These are phyloP conservation scores for Coemansia sp. DNA, from an alignment of 192 early-diverging fungal genomes.

Conservation along the genomic window DNA sequence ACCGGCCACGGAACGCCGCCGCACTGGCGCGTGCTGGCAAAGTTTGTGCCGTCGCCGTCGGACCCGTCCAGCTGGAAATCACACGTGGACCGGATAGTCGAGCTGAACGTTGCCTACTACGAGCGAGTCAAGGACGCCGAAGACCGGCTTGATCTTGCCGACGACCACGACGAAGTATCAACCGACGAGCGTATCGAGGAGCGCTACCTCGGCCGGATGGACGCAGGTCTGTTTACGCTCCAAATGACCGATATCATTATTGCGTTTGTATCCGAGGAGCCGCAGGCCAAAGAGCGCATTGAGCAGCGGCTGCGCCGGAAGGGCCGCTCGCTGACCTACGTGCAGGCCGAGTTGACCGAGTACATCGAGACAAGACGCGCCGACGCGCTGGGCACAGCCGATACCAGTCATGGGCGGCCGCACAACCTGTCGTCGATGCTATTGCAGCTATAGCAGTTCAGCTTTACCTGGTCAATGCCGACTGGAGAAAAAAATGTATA, in stretches of 20 bases:
- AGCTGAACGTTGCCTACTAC: slow-evolving; percentile 67
- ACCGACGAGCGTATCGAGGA: slow-evolving; percentile 43
- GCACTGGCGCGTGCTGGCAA: slow-evolving; percentile 69
- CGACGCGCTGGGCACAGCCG: slow-evolving; percentile 1
- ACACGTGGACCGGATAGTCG: slow-evolving; percentile 78
- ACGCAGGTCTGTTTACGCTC: slow-evolving; percentile 76
- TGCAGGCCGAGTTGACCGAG: slow-evolving; percentile 26
- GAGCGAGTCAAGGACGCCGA: slow-evolving; percentile 59
- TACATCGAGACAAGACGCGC: slow-evolving; percentile 13
- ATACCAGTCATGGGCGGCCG: not conserved
- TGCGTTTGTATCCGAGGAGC: slow-evolving; percentile 60
- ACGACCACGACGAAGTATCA: slow-evolving; percentile 53
- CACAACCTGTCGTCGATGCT: not conserved
- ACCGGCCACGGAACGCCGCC: slow-evolving; percentile 56
- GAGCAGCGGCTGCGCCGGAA: slow-evolving; percentile 26
- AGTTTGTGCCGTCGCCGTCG: slow-evolving; percentile 60
- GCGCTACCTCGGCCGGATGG: slow-evolving; percentile 63
- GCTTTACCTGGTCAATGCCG: not conserved
- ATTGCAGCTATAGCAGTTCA: not conserved
- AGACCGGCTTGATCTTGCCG: slow-evolving; percentile 45
- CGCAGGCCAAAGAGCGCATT: slow-evolving; percentile 7
- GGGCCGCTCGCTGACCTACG: slow-evolving; percentile 18
- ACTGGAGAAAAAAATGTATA: not conserved
- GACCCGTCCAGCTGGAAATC: slow-evolving; percentile 65
- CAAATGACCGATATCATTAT: slow-evolving; percentile 69